phyloP scores from a whole-genome alignment of 768 basidiomycete species.

The Russula sp. region DNA sequence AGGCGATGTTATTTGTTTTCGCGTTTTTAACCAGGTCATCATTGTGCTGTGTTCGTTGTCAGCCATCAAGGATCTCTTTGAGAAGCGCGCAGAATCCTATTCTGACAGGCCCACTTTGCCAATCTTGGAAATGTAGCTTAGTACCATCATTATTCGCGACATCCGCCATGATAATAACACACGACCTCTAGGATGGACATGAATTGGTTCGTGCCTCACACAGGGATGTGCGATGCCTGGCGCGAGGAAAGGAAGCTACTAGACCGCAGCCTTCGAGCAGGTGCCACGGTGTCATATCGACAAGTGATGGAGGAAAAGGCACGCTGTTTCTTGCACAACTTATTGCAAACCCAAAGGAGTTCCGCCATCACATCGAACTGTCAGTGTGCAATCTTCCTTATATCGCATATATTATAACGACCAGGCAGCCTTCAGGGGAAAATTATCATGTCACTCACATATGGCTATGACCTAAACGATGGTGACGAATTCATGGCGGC shows the following conservation, averaged over 20 bases:
- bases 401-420: not conserved
- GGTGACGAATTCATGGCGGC: not conserved
- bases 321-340: conserved; percentile 2
- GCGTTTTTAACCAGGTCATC: conserved; percentile 46
- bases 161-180: not conserved
- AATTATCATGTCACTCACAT: conserved; percentile 12
- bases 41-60: conserved; percentile 48
- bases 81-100: conserved; percentile 44
- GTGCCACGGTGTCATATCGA: not conserved
- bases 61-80: conserved; percentile 48
- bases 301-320: conserved; percentile 3
- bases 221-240: not conserved
- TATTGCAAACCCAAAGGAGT: not conserved
- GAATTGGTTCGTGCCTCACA: not conserved
- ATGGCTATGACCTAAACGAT: conserved; percentile 18
- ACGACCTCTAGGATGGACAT: not conserved
- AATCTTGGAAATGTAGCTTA: conserved; percentile 9
- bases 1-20: conserved; percentile 27
- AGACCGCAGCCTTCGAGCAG: conserved; percentile 13
- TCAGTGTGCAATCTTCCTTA: not conserved
- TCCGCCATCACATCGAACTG: conserved; percentile 1
- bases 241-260: conserved; percentile 2
- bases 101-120: conserved; percentile 16
- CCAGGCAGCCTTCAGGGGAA: not conserved
- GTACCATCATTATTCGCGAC: not conserved